A percentile compares a stretch with the other conserved stretches of the same genome.
These are phyloP conservation scores for Arabidopsis arenosa DNA, from an alignment of 345 rosid genomes.

Conservation along the genomic window DNA sequence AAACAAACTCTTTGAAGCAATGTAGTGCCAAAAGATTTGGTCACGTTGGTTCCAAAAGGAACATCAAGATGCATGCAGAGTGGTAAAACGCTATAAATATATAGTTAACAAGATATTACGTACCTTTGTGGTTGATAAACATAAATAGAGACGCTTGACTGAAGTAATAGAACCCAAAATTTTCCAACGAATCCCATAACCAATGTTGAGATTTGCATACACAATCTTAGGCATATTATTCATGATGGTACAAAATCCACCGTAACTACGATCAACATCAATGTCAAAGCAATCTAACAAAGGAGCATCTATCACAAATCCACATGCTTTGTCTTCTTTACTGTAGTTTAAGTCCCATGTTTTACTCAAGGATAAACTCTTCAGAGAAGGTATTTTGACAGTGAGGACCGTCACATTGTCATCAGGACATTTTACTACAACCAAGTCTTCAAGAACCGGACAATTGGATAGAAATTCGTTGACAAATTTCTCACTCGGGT, in stretches of 20 bases:
- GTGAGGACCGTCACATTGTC: background rate
- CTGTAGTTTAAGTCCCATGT: background rate
- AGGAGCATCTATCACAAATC: constrained; percentile 19
- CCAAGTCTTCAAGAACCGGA: background rate
- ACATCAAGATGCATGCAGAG: too few relatives aligned
- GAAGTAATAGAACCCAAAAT: too few relatives aligned
- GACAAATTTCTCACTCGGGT: background rate
- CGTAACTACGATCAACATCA: background rate
- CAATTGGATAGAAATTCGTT: background rate
- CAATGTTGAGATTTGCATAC: background rate
- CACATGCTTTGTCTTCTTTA: background rate
- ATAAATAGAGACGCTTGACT: too few relatives aligned
- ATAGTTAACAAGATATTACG: too few relatives aligned
- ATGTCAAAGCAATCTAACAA: background rate
- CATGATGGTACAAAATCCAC: background rate
- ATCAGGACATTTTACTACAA: background rate
- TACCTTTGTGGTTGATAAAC: too few relatives aligned
- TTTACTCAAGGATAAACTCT: background rate
- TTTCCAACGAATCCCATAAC: too few relatives aligned
- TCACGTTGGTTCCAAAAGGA: too few relatives aligned
- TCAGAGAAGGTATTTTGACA: background rate
- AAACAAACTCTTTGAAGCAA: too few relatives aligned
- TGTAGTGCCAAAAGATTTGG: too few relatives aligned
- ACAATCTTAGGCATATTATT: constrained; percentile 5
- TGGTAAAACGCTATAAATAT: too few relatives aligned